Base-by-base conservation (phyloP, 1,284 basidiomycete genomes). In the Irpex sp. region DNA sequence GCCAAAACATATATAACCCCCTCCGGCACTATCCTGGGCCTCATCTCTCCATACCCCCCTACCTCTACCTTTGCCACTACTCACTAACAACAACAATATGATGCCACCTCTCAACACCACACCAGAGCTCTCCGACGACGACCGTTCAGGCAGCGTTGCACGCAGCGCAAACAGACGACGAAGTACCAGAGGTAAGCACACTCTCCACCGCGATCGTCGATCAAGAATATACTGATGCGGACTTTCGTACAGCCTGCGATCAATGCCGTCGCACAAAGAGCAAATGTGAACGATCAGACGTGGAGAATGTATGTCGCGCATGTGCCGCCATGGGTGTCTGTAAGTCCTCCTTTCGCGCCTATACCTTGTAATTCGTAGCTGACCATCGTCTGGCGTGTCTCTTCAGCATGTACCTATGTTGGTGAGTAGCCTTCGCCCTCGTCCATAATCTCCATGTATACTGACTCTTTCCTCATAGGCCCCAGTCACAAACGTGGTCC, bases 401-500 rank as follows among this genome's bases (percentile, higher is more conserved):
- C 33, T 45, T 14, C 53, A 70, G 69, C 67, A n/a, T 70, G 68
- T 54, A 69, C 68, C 2, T 72, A 65, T 58, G 66, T 64, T 47
- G 69, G 39, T 45, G n/a, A 45, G n/a, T 66, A 45, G 28, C 6
- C 39, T n/a, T 16, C 21, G n/a, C 47, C 9, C 48, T 37, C 45
- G 28, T n/a, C 55, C 21, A 16, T 7, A 35, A 33, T 18, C n/a
- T 51, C 48, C 12, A 21, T 19, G 49, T 39, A 14, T 54, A 18
- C 53, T 12, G 8, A 45, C 12, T 45, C 21, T 45, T 16, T 6
- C 39, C 39, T n/a, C 58, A 69, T 68, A 45, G 39, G 69, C 53
- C 71, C 71, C 16, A 71, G 67, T 52, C 71, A 71, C 60, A 73
- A 73, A 58, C 61, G 71, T 47, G 71, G 71, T 28, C 71, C 71